Conservation (phyloP, 805 yeast genomes). For the Metschnikowia kunwiensis region DNA sequence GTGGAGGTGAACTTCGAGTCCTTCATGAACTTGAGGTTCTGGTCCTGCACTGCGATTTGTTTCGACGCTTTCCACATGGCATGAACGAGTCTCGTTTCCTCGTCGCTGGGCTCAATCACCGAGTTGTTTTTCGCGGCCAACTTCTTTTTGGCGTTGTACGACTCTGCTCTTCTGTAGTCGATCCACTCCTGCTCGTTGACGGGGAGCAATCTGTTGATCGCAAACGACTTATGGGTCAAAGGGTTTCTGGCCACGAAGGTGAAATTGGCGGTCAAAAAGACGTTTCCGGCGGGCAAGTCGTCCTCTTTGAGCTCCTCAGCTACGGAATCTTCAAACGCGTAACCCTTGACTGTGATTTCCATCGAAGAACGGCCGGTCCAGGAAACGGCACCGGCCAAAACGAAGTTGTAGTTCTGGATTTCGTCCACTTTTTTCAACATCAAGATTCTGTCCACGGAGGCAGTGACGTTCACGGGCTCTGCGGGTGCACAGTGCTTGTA, state of each 20-base stretch:
- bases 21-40: slow-evolving; percentile 55
- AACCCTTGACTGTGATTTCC: slow-evolving; percentile 92
- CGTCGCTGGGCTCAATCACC: slow-evolving; percentile 59
- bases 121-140: slow-evolving; percentile 64
- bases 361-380: slow-evolving; percentile 95
- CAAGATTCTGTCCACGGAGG: slow-evolving; percentile 87
- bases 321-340: slow-evolving; percentile 58
- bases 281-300: slow-evolving; percentile 59
- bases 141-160: slow-evolving; percentile 84
- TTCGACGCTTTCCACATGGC: slow-evolving; percentile 58
- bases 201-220: slow-evolving; percentile 79
- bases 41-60: slow-evolving; percentile 5
- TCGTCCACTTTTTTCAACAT: slow-evolving; percentile 83
- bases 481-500: slow-evolving; percentile 93
- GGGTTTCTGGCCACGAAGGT: slow-evolving; percentile 97
- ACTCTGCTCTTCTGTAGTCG: slow-evolving; percentile 84
- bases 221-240: slow-evolving; percentile 82
- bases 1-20: slow-evolving; percentile 73
- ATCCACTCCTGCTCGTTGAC: slow-evolving; percentile 72
- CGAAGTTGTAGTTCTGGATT: slow-evolving; percentile 68
- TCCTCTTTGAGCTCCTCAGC: slow-evolving; percentile 55
- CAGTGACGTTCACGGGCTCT: slow-evolving; percentile 93
- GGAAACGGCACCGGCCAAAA: slow-evolving; percentile 85
- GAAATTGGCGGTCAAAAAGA: slow-evolving; percentile 84
- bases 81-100: slow-evolving; percentile 73